phyloP scores from a whole-genome alignment of 306 rosid genomes.

The Abrus pulchellus region DNA sequence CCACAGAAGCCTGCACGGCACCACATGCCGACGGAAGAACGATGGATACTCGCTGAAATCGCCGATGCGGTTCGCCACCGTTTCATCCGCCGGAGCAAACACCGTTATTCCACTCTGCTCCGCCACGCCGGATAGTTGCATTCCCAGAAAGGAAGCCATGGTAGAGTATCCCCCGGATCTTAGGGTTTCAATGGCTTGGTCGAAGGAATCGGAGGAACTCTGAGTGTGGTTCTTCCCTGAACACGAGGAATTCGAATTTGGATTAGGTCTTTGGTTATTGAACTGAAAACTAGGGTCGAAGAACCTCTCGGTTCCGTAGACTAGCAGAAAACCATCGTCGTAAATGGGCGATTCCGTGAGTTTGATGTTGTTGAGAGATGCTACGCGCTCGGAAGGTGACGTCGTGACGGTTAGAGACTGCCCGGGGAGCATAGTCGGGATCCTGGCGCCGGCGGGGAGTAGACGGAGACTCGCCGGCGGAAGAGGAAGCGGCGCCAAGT shows the following conservation, averaged over 20 bases:
- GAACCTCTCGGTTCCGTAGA: constrained; percentile 67
- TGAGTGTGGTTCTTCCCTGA: constrained; percentile 13
- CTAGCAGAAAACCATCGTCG: constrained; percentile 67
- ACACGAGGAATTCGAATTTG: constrained; percentile 47
- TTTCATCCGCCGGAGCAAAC: constrained; percentile 75
- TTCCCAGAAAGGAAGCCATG: constrained; percentile 74
- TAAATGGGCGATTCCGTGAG: constrained; percentile 59
- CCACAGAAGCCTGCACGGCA: constrained; percentile 76
- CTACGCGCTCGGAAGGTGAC: constrained; percentile 36
- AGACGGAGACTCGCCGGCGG: constrained; percentile 62
- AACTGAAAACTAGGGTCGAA: constrained; percentile 61
- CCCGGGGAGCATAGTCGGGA: constrained; percentile 68
- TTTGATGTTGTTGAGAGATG: constrained; percentile 63
- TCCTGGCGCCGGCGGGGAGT: constrained; percentile 66
- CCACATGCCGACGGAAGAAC: constrained; percentile 74
- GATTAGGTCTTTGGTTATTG: constrained; percentile 18
- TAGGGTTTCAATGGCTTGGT: constrained; percentile 56
- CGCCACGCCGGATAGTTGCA: constrained; percentile 60
- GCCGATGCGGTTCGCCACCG: constrained; percentile 50
- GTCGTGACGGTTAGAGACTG: constrained; percentile 65
- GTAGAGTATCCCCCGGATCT: constrained; percentile 59
- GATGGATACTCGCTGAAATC: constrained; percentile 57
- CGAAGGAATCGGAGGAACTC: constrained; percentile 50
- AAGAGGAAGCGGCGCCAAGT: constrained; percentile 62
- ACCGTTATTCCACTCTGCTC: constrained; percentile 62